Evolutionary conservation across 1,284 basidiomycete species (phyloP).

Genomic region (Boletus sp.): DNA sequence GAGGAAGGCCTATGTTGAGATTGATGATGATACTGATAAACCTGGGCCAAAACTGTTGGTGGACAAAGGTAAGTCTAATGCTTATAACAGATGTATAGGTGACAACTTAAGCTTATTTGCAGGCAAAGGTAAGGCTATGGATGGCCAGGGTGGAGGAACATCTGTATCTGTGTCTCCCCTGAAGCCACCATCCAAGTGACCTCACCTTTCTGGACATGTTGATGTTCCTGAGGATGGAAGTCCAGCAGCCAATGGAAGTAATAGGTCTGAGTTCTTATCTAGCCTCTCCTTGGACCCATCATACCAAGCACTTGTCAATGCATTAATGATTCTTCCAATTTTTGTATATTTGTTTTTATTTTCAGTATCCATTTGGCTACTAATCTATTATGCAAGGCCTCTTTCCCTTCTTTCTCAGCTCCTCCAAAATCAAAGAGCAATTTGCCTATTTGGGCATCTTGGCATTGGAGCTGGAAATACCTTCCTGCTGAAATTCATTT

Average conservation of each 20-base stretch:
- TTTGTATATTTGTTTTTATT: neutral
- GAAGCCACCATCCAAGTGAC: neutral
- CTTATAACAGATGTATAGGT: neutral
- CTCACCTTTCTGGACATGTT: no score
- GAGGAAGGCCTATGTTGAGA: neutral
- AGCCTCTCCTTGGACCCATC: neutral
- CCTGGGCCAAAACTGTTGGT: neutral
- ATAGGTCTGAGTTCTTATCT: neutral
- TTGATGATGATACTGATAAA: neutral
- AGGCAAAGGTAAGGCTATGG: neutral
- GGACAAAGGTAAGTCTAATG: neutral
- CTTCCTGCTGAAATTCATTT: no score
- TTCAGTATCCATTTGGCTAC: no score
- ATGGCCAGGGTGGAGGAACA: neutral
- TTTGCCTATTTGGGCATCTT: no score
- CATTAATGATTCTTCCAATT: neutral
- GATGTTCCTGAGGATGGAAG: no score
- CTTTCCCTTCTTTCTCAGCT: no score
- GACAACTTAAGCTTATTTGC: no score
- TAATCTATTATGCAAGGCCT: no score
- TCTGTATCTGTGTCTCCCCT: neutral
- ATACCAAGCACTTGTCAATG: neutral
- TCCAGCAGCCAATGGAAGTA: no score
- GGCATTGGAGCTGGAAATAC: no score
- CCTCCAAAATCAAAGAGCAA: no score